Conservation (phyloP, 73 alveolate species). For the Blepharisma japonicum region DNA sequence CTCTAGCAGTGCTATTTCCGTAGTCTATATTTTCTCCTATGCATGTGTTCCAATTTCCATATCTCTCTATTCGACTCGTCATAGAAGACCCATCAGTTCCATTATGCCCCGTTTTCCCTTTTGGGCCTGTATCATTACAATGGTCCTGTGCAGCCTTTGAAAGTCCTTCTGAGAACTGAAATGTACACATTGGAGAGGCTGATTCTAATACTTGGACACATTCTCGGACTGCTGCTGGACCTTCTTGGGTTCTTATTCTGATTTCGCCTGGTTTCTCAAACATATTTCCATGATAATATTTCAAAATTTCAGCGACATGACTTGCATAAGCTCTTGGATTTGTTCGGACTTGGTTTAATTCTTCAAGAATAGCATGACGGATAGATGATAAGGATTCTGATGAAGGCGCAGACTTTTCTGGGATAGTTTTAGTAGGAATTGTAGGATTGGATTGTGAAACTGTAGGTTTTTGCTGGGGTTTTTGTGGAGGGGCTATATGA, state of each 20-base stretch:
- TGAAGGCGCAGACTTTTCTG: no score
- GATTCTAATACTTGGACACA: not conserved
- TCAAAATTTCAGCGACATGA: not conserved
- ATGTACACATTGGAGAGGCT: not conserved
- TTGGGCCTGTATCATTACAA: conserved; percentile 77
- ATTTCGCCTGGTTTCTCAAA: not conserved
- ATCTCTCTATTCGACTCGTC: conserved; percentile 60
- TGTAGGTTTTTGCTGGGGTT: no score
- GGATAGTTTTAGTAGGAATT: no score
- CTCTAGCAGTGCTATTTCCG: conserved; percentile 57
- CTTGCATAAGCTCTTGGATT: not conserved
- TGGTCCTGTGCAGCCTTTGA: not conserved
- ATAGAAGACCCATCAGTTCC: conserved; percentile 69
- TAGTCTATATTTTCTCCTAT: conserved; percentile 48
- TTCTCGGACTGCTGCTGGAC: conserved; percentile 1
- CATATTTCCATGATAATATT: not conserved
- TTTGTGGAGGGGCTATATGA: no score
- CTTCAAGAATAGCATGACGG: not conserved
- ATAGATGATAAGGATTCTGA: no score
- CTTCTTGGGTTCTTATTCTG: conserved; percentile 7
- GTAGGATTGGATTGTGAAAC: no score
- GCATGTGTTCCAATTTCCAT: conserved; percentile 58
- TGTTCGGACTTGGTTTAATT: not conserved
- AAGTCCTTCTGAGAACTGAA: not conserved
- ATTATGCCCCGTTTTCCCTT: conserved; percentile 68